A percentile compares a stretch with the other conserved stretches of the same genome.
Evolutionary conservation across 176 grass and related monocot species (phyloP).

Genomic region (Triticum turgidum): DNA sequence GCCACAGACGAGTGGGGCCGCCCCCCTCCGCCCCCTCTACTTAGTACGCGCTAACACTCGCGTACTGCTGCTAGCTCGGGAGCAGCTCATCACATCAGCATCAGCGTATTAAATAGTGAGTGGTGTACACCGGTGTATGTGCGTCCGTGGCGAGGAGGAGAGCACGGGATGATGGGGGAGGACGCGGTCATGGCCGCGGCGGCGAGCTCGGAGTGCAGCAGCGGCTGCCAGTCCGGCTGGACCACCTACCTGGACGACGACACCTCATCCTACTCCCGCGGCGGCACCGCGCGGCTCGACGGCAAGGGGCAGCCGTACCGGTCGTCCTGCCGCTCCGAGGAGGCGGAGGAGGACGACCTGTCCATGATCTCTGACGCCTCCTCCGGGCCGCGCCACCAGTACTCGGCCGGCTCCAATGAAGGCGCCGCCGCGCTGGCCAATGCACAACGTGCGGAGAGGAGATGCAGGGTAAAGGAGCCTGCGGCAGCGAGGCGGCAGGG

Average conservation of each 20-base stretch:
- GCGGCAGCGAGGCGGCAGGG: constrained; percentile 31
- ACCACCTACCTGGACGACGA: constrained; percentile 92
- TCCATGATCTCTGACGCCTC: constrained; percentile 99
- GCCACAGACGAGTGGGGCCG: not conserved
- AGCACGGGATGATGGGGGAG: not conserved
- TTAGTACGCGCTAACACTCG: constrained; percentile 25
- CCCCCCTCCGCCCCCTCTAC: constrained; percentile 5
- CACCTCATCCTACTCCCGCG: constrained; percentile 45
- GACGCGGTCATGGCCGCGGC: constrained; percentile 19
- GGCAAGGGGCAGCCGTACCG: not conserved
- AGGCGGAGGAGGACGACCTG: constrained; percentile 69
- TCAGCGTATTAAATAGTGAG: not conserved
- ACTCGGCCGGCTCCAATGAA: constrained; percentile 36
- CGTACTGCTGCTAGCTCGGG: constrained; percentile 13
- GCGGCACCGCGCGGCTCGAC: not conserved
- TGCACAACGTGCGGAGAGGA: constrained; percentile 1
- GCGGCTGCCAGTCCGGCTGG: constrained; percentile 98
- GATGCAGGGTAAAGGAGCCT: constrained; percentile 28
- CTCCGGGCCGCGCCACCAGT: constrained; percentile 81
- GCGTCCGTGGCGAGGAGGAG: not conserved
- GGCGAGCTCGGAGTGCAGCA: constrained; percentile 85
- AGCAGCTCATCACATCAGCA: constrained; percentile 1
- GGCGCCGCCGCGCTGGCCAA: not conserved
- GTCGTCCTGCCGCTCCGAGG: not conserved
- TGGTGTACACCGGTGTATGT: not conserved